Conservation (phyloP, 2,329 filamentous ascomycete species). For the Colletotrichum australisinense region DNA sequence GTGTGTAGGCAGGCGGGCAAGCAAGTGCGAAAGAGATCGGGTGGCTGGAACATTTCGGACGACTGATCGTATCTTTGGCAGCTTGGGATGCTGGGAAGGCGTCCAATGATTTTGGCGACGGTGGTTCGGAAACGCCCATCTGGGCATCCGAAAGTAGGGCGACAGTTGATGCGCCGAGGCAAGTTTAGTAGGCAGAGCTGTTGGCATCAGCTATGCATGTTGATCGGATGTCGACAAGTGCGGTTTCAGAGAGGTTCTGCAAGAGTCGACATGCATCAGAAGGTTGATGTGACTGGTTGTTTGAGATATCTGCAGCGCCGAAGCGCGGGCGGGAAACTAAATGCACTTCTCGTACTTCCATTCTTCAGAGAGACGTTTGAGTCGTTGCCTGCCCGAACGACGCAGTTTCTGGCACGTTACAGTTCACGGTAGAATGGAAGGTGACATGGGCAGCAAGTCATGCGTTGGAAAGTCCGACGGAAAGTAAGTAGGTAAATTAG, state of each 20-base stretch:
- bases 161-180: background rate
- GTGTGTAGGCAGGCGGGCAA: background rate
- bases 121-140: conserved; percentile 1
- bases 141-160: conserved; percentile 1
- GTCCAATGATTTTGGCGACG: conserved; percentile 1
- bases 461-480: background rate
- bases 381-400: conserved; percentile 4
- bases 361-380: background rate
- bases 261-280: background rate
- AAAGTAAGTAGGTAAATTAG: background rate
- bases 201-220: background rate
- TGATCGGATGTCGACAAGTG: background rate
- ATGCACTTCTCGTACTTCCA: background rate
- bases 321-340: background rate
- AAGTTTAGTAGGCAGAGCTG: background rate
- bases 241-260: background rate
- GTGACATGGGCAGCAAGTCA: background rate
- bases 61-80: background rate
- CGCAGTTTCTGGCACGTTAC: conserved; percentile 1
- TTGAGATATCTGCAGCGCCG: conserved; percentile 1
- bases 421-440: background rate
- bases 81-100: background rate
- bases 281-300: background rate
- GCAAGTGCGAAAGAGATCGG: background rate
- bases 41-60: background rate